Evolutionary conservation across 1,284 basidiomycete species (phyloP).

Genomic region (Cerioporus squamosus): DNA sequence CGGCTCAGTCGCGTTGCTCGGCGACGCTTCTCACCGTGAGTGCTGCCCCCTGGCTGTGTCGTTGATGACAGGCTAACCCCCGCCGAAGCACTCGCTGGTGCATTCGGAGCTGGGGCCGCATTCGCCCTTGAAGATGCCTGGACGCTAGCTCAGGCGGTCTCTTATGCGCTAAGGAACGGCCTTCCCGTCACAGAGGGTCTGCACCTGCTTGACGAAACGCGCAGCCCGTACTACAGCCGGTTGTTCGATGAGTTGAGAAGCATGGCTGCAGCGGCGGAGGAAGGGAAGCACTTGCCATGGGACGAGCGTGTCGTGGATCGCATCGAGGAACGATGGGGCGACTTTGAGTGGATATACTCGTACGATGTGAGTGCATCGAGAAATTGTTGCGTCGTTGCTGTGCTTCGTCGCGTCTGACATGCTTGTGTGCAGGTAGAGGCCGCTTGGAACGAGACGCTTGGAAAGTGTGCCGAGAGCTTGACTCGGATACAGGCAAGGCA

Average conservation of each 20-base stretch:
- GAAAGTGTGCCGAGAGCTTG: no score
- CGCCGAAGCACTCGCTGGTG: not conserved
- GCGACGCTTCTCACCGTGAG: not conserved
- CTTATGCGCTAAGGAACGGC: not conserved
- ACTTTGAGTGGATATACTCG: not conserved
- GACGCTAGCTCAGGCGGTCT: not conserved
- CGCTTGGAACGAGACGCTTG: not conserved
- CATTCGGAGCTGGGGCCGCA: not conserved
- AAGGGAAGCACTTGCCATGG: not conserved
- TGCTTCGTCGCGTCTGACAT: not conserved
- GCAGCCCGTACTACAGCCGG: not conserved
- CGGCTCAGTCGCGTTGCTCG: not conserved
- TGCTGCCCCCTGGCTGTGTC: not conserved
- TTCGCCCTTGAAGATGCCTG: not conserved
- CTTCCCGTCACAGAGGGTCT: not conserved
- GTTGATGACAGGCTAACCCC: not conserved
- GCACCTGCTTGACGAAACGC: not conserved
- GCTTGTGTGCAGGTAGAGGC: not conserved
- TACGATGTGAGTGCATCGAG: not conserved
- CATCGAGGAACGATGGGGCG: not conserved
- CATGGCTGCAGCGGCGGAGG: not conserved
- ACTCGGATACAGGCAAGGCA: no score
- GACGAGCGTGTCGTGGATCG: not conserved
- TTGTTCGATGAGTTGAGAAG: not conserved
- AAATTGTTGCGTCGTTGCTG: no score